A percentile compares a stretch with the other conserved stretches of the same genome.
Evolutionary conservation across 805 yeast species (phyloP).

Genomic region (Monosporozyma servazzii): DNA sequence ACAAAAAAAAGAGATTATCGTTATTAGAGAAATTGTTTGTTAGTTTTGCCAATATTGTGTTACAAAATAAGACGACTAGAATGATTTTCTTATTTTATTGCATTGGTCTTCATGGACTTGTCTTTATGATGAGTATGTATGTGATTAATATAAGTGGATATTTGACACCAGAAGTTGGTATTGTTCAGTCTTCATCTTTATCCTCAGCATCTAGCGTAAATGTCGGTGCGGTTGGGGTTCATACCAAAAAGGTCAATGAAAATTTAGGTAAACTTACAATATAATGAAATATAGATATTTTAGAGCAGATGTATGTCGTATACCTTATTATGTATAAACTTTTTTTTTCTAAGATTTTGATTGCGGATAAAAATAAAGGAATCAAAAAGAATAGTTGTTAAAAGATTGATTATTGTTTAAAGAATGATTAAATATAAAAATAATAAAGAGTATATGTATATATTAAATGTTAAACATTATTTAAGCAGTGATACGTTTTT

Average conservation of each 20-base stretch:
- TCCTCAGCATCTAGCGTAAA: not conserved
- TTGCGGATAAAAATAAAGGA: not conserved
- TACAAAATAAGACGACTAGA: conserved; percentile 65
- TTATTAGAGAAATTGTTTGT: conserved; percentile 73
- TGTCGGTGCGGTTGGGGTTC: conserved; percentile 2
- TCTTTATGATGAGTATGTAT: conserved; percentile 54
- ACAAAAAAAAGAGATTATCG: conserved; percentile 56
- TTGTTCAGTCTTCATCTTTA: conserved; percentile 13
- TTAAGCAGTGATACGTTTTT: conserved; percentile 75
- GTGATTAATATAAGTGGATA: conserved; percentile 39
- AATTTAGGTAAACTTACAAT: not conserved
- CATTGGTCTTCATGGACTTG: conserved; percentile 61
- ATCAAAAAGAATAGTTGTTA: not conserved
- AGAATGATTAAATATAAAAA: conserved; percentile 3
- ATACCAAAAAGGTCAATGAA: conserved; percentile 2
- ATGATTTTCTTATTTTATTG: conserved; percentile 68
- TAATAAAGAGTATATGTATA: not conserved
- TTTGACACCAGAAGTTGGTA: conserved; percentile 37
- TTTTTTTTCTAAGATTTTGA: not conserved
- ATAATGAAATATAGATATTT: not conserved
- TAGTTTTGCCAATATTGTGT: conserved; percentile 60
- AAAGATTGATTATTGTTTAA: conserved; percentile 1
- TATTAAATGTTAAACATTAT: conserved; percentile 6
- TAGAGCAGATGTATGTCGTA: not conserved
- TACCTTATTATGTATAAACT: not conserved